Evolutionary conservation across 345 rosid species (phyloP).

Genomic region (Acer campestre): DNA sequence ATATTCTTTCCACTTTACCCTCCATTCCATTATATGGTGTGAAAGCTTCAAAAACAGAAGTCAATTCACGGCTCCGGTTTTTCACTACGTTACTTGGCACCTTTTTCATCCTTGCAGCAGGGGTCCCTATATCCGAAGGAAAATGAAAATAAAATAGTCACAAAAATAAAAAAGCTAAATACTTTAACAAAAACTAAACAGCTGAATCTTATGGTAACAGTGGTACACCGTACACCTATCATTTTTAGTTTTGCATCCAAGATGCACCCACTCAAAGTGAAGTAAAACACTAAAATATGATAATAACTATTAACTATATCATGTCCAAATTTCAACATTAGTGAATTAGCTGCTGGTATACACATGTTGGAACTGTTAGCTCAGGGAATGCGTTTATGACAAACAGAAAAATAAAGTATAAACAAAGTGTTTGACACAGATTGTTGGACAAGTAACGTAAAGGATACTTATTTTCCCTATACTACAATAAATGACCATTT

Average conservation of each 20-base stretch:
- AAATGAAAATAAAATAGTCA: neutral
- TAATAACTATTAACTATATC: neutral
- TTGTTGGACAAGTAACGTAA: neutral
- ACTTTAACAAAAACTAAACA: neutral
- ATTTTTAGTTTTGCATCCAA: neutral
- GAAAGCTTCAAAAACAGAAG: constrained; percentile 86
- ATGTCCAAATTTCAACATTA: neutral
- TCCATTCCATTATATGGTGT: constrained; percentile 82
- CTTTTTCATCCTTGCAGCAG: constrained; percentile 98
- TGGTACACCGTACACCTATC: neutral
- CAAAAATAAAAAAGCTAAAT: neutral
- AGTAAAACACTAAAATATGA: neutral
- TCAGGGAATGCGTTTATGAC: neutral
- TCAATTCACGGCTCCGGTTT: constrained; percentile 89
- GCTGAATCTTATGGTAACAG: neutral
- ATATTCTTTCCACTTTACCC: constrained; percentile 82
- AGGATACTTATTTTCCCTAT: neutral
- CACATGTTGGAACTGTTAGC: neutral
- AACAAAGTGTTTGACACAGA: neutral
- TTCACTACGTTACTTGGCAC: constrained; percentile 80
- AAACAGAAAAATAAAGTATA: neutral
- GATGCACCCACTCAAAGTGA: neutral
- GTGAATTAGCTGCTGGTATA: neutral
- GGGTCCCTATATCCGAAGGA: constrained; percentile 61
- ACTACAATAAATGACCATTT: no score